Evolutionary conservation across 805 yeast genomes (phyloP), one percentile per base, ranked within the genome.

Genomic region (Grigorovia transvaalensis): DNA sequence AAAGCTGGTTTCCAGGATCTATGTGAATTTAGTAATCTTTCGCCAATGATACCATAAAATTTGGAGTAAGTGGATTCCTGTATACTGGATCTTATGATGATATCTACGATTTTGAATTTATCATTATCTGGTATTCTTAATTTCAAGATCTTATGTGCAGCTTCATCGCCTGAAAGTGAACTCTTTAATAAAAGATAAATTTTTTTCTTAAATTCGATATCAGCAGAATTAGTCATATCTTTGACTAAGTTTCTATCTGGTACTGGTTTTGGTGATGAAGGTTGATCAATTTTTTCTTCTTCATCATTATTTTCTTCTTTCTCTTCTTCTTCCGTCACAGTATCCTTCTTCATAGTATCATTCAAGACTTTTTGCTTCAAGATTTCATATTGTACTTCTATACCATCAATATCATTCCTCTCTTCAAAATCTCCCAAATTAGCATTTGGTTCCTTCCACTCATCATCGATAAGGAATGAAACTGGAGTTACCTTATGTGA

Each of bases 91-190:
- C 84, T 85, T 13, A 88, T 71, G 5, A 91, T 68, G 79, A 86
- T 85, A 57, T 85, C 89, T 8, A 79, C 81, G 13, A 88, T 72
- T 57, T 78, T 76, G 4, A 67, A 66, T 57, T 82, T 79, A 46
- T 77, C 73, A 9, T 71, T 64, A 13, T 58, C 63, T 0, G 70
- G 67, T 13, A 74, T 70, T 9, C 73, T 60, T 12, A 86, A 60
- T 60, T 77, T 78, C 44, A 86, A 58, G 6, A 93, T 68, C 65
- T 90, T 90, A 65, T 90, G 98, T 1, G 88, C 89, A 0, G 96
- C 91, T 71, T 93, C 99, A 57, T 88, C 96, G 5, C 90, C 81
- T 0, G 95, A 83, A 83, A 91, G 79, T 54, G 96, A 82, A 20
- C 96, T 88, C 84, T 87, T 88, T 9, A 93, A 71, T 0, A 91